Base-by-base conservation (phyloP, 345 rosid genomes). In the Microcos paniculata region DNA sequence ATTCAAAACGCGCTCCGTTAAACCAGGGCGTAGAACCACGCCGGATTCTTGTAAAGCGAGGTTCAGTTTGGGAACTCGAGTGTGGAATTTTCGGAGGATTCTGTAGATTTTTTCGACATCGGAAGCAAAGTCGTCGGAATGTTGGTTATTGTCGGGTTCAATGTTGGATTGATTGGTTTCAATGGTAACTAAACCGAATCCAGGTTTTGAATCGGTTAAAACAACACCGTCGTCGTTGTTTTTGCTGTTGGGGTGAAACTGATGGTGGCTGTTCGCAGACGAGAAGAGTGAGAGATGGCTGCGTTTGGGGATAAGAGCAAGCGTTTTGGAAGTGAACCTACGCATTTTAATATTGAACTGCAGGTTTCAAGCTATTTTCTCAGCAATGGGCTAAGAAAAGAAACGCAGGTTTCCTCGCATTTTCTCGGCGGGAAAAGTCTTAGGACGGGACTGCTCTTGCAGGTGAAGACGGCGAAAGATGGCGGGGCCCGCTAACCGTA, bases 71-170 rank as follows among this genome's bases (percentile, higher is more conserved):
- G 98, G 90, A 57, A 80, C 81, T 70, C 97, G 88, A 2, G 96
- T 78, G 74, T 95, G 90, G 71, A 91, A 90, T 55, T 84, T 93
- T 45, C 92, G 85, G 15, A 95, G 79, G 56, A 93, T 87, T 79
- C 89, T 88, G 81, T 93, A 95, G 23, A 88, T 63, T 53, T 89
- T 95, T 55, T 95, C 98, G 56, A 93, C 96, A 79, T 95, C 99
- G 26, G 86, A 74, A 0, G 92, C 76, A 78, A 89, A 93, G 46
- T 91, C 94, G 61, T 91, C 93, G 73, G 42, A 8, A 5, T n/a
- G 24, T 19, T 69, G 55, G 9, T 79, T 77, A 30, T 74, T 55
- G 30, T 48, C 67, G 24, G 71, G 72, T 14, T 81, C 48, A n/a
- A 58, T 30, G 24, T 79, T 67, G 23, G 51, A 70, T 42, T 79